Evolutionary conservation across 176 grass and related monocot genomes (phyloP).

Genomic region (Aegilops speltoides): DNA sequence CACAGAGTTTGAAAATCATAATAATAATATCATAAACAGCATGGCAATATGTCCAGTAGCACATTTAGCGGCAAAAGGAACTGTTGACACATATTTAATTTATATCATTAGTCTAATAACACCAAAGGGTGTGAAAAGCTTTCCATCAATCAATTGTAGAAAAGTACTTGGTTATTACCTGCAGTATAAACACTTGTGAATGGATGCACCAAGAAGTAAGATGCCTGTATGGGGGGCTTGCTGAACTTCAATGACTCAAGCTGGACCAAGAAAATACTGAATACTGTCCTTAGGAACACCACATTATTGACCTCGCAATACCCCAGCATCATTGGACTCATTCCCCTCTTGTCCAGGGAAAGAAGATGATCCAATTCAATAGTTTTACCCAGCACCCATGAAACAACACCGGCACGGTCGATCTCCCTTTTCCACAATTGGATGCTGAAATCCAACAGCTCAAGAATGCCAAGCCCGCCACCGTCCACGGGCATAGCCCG

Average conservation of each 20-base stretch:
- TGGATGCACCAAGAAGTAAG: not conserved
- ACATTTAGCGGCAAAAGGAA: not conserved
- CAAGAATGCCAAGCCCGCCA: not conserved
- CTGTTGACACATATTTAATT: not conserved
- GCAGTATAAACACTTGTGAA: not conserved
- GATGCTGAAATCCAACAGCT: not conserved
- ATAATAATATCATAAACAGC: not conserved
- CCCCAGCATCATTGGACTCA: not conserved
- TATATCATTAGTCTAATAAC: not conserved
- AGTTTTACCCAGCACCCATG: not conserved
- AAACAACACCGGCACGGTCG: not conserved
- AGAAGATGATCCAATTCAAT: not conserved
- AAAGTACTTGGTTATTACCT: not conserved
- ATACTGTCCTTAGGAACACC: not conserved
- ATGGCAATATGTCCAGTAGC: not conserved
- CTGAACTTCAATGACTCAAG: not conserved
- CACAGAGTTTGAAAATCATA: not conserved
- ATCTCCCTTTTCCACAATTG: not conserved
- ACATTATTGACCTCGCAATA: not conserved
- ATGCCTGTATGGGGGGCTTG: not conserved
- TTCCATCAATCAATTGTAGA: not conserved
- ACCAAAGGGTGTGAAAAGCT: not conserved
- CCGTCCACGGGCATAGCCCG: not conserved
- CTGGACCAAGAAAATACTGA: not conserved
- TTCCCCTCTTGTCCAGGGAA: not conserved